Evolutionary conservation across 805 yeast species (phyloP), one percentile per base, ranked within the genome.

Genomic region (Ogataea pini): DNA sequence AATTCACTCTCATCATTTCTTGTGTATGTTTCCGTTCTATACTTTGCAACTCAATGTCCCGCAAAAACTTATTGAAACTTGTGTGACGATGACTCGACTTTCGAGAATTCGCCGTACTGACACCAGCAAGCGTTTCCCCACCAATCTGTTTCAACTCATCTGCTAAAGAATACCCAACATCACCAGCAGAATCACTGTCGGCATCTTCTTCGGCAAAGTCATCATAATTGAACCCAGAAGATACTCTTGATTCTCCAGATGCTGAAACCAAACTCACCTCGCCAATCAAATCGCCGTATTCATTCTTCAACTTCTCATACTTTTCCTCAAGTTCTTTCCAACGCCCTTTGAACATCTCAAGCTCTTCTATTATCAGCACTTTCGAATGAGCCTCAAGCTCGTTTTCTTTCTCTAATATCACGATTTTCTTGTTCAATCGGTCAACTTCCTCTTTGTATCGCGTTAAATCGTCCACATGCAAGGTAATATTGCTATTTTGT

Each of bases 351-450:
- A 78, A 64, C 54, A 67, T 64, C 56, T 79, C 85, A 36, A 79
- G 68, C 61, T 79, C 82, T 55, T 78, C 83, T 41, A 79, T 76
- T 44, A 79, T 74, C 39, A 76, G 65, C 49, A 74, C 68, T 54
- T 78, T 78, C 33, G 81, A 77, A 55, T 72, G 77, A 41, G 72
- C 70, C 56, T 79, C 85, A 19, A 79, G 63, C 52, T 79, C 83
- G 53, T 70, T 72, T 52, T 79, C 79, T 46, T 75, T 71, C 56
- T 75, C 73, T 17, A 79, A 63, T 2, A 76, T 70, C 43, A 66
- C 67, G 2, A 65, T 51, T 18, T 50, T 50, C 16, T 50, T 50
- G 37, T 32, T 54, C 14, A 68, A 46, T 32, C 52, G 56, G 10
- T 56, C 59, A 4, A 63, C 57, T 28, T 60, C 63, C 20, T 50